Evolutionary conservation across 1,284 basidiomycete genomes (phyloP).

Genomic region (Papiliotrema flavescens): DNA sequence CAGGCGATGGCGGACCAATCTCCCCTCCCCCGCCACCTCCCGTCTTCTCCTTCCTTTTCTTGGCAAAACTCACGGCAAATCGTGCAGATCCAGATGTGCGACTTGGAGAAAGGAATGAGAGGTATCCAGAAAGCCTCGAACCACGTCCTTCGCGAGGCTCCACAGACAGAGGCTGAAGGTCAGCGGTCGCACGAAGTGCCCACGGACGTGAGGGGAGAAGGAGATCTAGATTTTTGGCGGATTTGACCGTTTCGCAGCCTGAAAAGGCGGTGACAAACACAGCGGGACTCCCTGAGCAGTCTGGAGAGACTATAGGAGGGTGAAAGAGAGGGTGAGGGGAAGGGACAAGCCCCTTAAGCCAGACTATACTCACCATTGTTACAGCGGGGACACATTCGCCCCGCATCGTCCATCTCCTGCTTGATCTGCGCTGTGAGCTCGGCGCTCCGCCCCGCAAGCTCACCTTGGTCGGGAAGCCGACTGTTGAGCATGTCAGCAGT

Average conservation of each 20-base stretch:
- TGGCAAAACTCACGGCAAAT: conserved; percentile 38
- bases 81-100: conserved; percentile 40
- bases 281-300: too few species aligned
- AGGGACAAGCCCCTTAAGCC: too few species aligned
- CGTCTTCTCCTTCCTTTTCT: neutral
- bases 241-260: too few species aligned
- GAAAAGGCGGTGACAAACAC: neutral
- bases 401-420: conserved; percentile 30
- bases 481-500: conserved; percentile 15
- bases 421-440: conserved; percentile 25
- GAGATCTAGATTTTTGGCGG: neutral
- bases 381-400: conserved; percentile 40
- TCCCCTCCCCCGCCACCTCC: neutral
- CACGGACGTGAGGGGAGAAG: too few species aligned
- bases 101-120: conserved; percentile 40
- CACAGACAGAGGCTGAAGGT: conserved; percentile 20
- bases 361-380: conserved; percentile 33
- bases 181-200: neutral
- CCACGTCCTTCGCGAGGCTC: conserved; percentile 34
- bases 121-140: conserved; percentile 47
- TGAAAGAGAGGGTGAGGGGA: too few species aligned
- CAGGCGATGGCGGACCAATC: too few species aligned
- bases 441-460: neutral
- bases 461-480: conserved; percentile 43
- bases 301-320: too few species aligned